A percentile compares a stretch with the other conserved stretches of the same genome.
Conservation (phyloP, 805 yeast genomes). For the Candida schatavii region DNA sequence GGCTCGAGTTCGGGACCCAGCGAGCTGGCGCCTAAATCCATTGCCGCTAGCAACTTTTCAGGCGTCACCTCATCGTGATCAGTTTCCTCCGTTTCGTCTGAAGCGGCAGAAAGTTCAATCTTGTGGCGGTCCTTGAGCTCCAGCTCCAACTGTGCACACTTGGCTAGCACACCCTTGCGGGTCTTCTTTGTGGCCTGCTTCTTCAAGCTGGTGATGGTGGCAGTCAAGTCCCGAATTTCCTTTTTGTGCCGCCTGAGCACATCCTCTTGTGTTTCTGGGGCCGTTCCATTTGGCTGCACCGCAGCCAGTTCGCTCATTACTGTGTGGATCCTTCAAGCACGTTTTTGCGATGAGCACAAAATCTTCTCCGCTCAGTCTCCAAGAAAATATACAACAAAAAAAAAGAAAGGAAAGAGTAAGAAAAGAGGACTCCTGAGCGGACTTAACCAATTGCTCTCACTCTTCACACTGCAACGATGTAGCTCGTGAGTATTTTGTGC, state of each 20-base stretch:
- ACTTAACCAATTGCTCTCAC: too few relatives aligned
- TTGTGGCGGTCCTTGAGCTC: slow-evolving; percentile 54
- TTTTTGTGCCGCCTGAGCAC: slow-evolving; percentile 61
- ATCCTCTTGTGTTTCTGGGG: too few relatives aligned
- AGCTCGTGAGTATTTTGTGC: too few relatives aligned
- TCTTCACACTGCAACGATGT: too few relatives aligned
- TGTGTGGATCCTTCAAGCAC: too few relatives aligned
- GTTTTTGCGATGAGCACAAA: too few relatives aligned
- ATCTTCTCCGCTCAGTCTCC: too few relatives aligned
- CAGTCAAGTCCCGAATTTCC: slow-evolving; percentile 64
- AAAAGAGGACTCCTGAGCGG: too few relatives aligned
- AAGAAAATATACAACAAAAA: too few relatives aligned
- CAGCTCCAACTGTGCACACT: slow-evolving; percentile 58
- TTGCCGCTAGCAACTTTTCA: slow-evolving; percentile 60
- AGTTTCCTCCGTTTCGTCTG: slow-evolving; percentile 4
- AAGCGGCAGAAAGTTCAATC: slow-evolving; percentile 40
- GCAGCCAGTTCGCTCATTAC: background rate
- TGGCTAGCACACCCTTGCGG: slow-evolving; percentile 59
- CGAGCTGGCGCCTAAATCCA: slow-evolving; percentile 31
- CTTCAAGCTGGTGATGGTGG: slow-evolving; percentile 69
- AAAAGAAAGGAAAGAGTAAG: too few relatives aligned
- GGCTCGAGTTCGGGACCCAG: background rate
- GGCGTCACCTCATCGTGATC: slow-evolving; percentile 59
- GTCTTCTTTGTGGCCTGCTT: slow-evolving; percentile 82
- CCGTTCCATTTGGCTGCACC: slow-evolving; percentile 1